phyloP scores from a whole-genome alignment of 805 yeast genomes.

The Hanseniaspora vineae region DNA sequence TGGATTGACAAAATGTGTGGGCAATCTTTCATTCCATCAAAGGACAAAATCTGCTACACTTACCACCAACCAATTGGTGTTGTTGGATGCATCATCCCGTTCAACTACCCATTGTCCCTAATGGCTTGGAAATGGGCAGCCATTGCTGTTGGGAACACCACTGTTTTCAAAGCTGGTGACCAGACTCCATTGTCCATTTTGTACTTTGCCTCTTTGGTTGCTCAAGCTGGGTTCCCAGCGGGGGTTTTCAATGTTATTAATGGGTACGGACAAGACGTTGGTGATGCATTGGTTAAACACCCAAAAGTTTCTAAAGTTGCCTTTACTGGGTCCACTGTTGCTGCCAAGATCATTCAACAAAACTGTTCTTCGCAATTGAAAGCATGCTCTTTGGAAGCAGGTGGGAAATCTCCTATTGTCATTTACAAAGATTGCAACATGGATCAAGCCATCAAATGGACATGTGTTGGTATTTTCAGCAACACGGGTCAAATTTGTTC shows the following conservation, averaged over 20 bases:
- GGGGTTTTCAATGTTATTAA: conserved; percentile 63
- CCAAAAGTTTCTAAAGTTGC: conserved; percentile 45
- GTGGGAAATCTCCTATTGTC: conserved; percentile 58
- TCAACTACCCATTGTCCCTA: conserved; percentile 64
- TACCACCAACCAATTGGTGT: conserved; percentile 56
- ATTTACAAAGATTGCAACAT: conserved; percentile 52
- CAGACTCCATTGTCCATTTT: conserved; percentile 62
- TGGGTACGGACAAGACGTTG: conserved; percentile 60
- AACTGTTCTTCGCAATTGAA: conserved; percentile 50
- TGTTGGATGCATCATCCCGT: conserved; percentile 57
- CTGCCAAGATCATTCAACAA: conserved; percentile 53
- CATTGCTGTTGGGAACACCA: conserved; percentile 63
- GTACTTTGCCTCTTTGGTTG: conserved; percentile 42
- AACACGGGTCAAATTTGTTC: conserved; percentile 63
- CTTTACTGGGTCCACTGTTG: conserved; percentile 54
- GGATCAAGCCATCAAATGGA: conserved; percentile 57
- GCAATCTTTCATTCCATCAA: conserved; percentile 10
- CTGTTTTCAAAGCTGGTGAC: conserved; percentile 64
- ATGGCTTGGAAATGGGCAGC: conserved; percentile 76
- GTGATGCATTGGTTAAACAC: conserved; percentile 53
- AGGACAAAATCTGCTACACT: conserved; percentile 49
- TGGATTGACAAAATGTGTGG: conserved; percentile 77
- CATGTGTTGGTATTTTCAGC: conserved; percentile 48
- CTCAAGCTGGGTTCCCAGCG: conserved; percentile 61
- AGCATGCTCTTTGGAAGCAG: conserved; percentile 57